Evolutionary conservation across 2,329 filamentous ascomycete genomes (phyloP).

Genomic region (Apiospora phragmitis): DNA sequence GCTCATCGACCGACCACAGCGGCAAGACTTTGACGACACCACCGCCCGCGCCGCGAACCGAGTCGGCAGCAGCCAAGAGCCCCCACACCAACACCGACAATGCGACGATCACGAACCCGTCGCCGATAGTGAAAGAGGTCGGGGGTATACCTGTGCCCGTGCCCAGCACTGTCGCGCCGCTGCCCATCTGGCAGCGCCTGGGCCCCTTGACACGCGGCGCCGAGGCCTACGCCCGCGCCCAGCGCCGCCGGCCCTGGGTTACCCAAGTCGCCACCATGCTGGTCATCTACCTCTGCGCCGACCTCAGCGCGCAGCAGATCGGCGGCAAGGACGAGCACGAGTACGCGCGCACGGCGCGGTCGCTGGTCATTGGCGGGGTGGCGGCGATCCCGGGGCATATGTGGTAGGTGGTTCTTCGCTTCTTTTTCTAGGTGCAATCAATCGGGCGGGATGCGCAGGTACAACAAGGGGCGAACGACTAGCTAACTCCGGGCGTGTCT

Average conservation of each 20-base stretch:
- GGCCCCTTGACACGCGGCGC: constrained; percentile 56
- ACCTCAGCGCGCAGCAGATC: constrained; percentile 75
- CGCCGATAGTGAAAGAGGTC: neutral
- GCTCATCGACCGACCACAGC: neutral
- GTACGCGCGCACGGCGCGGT: constrained; percentile 66
- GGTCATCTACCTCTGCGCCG: constrained; percentile 76
- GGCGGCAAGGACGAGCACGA: constrained; percentile 61
- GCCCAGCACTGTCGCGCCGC: constrained; percentile 40
- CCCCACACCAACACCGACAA: neutral
- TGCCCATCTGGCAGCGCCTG: constrained; percentile 58
- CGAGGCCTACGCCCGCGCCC: constrained; percentile 67
- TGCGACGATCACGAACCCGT: neutral
- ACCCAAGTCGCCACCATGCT: constrained; percentile 78
- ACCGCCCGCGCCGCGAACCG: neutral
- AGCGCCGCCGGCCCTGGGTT: constrained; percentile 71
- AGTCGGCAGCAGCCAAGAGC: neutral
- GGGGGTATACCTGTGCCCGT: constrained; percentile 26
- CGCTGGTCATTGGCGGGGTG: constrained; percentile 72
- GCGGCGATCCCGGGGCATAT: constrained; percentile 77
- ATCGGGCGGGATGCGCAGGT: too few species aligned
- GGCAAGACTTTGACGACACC: too few species aligned
- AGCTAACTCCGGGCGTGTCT: neutral
- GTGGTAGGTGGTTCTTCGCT: constrained; percentile 60
- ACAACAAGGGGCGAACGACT: too few species aligned
- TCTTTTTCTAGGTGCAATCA: neutral